Percentiles rank a stretch among this genome's conserved stretches.
Evolutionary conservation across 2,329 filamentous ascomycete species (phyloP).

Genomic region (Cladosporium sp.): DNA sequence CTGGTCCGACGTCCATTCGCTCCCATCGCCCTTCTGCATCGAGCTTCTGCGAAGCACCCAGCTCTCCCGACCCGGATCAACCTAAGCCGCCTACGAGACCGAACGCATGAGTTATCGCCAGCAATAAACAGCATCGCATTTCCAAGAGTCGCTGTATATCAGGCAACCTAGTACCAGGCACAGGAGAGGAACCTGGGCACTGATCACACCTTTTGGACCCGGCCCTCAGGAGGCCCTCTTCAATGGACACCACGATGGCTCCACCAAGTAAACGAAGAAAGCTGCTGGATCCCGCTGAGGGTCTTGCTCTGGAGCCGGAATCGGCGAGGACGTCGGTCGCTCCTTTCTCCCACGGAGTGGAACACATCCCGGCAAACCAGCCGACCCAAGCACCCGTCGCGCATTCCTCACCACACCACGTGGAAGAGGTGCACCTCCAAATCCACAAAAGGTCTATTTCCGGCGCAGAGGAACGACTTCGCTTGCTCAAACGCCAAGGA

Average conservation of each 20-base stretch:
- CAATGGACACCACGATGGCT: constrained; percentile 26
- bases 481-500: constrained; percentile 22
- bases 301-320: constrained; percentile 7
- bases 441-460: constrained; percentile 15
- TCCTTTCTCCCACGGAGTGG: constrained; percentile 16
- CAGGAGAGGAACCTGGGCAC: not conserved
- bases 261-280: constrained; percentile 27
- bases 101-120: not conserved
- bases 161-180: not conserved
- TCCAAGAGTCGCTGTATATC: not conserved
- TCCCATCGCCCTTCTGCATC: constrained; percentile 15
- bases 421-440: constrained; percentile 21
- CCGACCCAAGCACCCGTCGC: not conserved
- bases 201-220: not conserved
- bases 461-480: constrained; percentile 14
- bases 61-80: constrained; percentile 13
- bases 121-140: not conserved
- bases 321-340: not conserved
- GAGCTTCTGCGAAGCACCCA: constrained; percentile 26
- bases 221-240: constrained; percentile 6
- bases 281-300: constrained; percentile 16
- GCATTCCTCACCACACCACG: constrained; percentile 16
- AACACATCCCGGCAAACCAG: constrained; percentile 9
- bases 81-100: not conserved
- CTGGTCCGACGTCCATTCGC: constrained; percentile 29